Evolutionary conservation across 2,329 filamentous ascomycete species (phyloP).

Genomic region (Gremmenia infestans): DNA sequence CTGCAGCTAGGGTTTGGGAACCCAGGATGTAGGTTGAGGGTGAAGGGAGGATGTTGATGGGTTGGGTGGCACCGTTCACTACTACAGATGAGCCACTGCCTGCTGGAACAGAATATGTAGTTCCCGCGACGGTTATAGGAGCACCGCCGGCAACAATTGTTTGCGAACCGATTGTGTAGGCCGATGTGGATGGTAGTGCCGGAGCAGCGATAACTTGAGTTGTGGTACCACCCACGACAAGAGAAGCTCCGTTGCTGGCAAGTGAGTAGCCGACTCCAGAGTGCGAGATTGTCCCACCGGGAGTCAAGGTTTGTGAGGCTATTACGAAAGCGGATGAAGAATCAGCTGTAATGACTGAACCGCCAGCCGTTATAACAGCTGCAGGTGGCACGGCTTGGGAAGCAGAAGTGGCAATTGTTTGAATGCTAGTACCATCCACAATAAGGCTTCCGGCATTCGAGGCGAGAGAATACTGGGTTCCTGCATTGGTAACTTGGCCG

Average conservation of each 20-base stretch:
- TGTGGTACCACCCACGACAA: too few relatives aligned
- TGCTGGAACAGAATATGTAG: not conserved
- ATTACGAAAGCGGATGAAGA: too few relatives aligned
- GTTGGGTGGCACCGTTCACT: not conserved
- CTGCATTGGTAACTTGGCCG: not conserved
- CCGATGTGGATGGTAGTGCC: not conserved
- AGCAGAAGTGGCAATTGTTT: too few relatives aligned
- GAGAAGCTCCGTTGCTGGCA: too few relatives aligned
- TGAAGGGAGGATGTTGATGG: not conserved
- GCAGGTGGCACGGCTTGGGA: too few relatives aligned
- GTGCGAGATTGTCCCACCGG: too few relatives aligned
- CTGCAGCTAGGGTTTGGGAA: slow-evolving; percentile 1
- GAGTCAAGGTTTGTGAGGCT: too few relatives aligned
- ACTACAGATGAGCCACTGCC: not conserved
- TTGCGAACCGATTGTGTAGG: not conserved
- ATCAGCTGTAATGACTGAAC: too few relatives aligned
- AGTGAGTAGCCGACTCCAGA: too few relatives aligned
- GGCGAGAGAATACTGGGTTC: not conserved
- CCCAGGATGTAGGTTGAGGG: not conserved
- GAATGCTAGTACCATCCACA: not conserved
- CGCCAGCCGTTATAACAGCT: too few relatives aligned
- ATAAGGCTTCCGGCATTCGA: not conserved
- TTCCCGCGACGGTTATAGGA: not conserved
- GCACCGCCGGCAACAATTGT: not conserved
- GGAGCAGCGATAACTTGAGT: not conserved